A percentile compares a stretch with the other conserved stretches of the same genome.
phyloP scores from a whole-genome alignment of 225 moss, liverwort and hornwort genomes.

The Straminergon stramineum region DNA sequence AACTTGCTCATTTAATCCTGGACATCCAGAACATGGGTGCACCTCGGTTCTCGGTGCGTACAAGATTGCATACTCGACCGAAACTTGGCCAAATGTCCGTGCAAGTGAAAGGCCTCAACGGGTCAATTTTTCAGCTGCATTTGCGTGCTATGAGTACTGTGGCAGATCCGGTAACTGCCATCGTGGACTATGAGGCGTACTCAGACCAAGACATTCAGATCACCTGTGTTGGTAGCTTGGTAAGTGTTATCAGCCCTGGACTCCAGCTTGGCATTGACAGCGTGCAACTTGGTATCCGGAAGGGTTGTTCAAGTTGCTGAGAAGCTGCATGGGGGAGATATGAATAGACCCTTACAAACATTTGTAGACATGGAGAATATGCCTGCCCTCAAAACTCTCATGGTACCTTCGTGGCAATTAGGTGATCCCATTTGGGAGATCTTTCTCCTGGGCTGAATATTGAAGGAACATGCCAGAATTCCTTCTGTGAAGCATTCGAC shows the following conservation, averaged over 20 bases:
- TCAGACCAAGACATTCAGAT: background rate
- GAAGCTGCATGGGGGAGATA: background rate
- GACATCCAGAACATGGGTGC: background rate
- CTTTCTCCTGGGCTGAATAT: background rate
- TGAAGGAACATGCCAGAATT: background rate
- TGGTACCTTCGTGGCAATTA: rapidly evolving
- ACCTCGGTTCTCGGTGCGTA: background rate
- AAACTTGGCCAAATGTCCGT: background rate
- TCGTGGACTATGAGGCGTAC: background rate
- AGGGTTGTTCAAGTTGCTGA: background rate
- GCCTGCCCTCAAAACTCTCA: background rate
- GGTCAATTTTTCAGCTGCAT: background rate
- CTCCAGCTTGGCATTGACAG: background rate
- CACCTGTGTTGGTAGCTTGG: background rate
- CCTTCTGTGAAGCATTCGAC: background rate
- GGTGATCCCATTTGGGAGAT: too few species aligned
- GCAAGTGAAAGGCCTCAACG: background rate
- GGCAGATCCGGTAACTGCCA: background rate
- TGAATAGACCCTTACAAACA: too few species aligned
- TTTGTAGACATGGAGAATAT: background rate
- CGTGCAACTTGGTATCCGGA: background rate
- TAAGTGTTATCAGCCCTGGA: background rate
- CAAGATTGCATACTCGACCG: background rate
- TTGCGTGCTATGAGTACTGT: background rate
- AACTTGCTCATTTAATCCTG: background rate